Conservation (phyloP, 306 rosid genomes). For the Nissolia schottii region DNA sequence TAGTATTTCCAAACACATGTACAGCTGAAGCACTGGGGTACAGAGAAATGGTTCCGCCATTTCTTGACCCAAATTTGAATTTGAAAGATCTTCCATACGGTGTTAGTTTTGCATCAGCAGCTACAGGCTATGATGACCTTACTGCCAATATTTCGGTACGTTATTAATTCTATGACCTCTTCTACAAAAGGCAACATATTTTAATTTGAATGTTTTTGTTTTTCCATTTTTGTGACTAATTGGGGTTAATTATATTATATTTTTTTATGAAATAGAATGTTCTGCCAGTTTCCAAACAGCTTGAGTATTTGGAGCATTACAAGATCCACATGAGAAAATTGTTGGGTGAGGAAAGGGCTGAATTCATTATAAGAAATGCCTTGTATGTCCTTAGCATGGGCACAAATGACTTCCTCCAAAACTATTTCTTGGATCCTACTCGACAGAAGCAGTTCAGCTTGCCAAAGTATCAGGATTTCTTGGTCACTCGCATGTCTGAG, state of each 20-base stretch:
- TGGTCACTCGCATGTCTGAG: constrained; percentile 47
- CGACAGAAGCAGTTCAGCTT: constrained; percentile 57
- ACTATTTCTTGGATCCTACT: constrained; percentile 60
- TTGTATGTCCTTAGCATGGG: constrained; percentile 59
- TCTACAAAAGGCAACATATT: neutral
- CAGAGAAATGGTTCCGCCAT: constrained; percentile 49
- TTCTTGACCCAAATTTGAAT: constrained; percentile 61
- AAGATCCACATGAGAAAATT: constrained; percentile 41
- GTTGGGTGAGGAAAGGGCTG: constrained; percentile 45
- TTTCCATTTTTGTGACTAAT: neutral
- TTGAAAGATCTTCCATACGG: constrained; percentile 48
- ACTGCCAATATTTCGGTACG: constrained; percentile 70
- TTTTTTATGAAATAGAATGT: constrained; percentile 49
- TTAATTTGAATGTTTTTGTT: neutral
- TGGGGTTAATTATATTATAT: no score
- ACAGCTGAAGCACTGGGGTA: constrained; percentile 74
- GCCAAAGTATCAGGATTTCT: constrained; percentile 41
- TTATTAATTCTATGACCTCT: neutral
- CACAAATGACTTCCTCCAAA: constrained; percentile 70
- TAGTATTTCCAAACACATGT: neutral
- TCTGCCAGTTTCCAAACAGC: constrained; percentile 45
- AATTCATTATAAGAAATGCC: constrained; percentile 42
- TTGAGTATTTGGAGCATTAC: constrained; percentile 63
- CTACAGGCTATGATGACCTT: constrained; percentile 68
- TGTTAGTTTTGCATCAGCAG: constrained; percentile 84